A percentile compares a stretch with the other conserved stretches of the same genome.
These are phyloP conservation scores for Sphagnum contortum DNA, from an alignment of 225 moss, liverwort and hornwort genomes.

Conservation along the genomic window DNA sequence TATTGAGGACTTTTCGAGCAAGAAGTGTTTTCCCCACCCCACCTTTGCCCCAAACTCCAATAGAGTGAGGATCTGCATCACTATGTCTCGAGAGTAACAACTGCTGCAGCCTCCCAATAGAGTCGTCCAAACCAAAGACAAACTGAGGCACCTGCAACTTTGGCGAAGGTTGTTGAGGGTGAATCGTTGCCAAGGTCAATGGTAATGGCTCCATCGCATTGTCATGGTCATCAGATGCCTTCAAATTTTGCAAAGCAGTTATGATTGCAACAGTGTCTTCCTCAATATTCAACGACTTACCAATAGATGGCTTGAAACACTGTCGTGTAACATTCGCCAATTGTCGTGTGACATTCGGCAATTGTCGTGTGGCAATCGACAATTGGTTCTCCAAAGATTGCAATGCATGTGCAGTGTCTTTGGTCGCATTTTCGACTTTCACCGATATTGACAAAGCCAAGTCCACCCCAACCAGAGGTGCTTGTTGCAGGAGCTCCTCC, in stretches of 20 bases:
- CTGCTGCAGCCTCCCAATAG: neutral
- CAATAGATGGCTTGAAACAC: too few species aligned
- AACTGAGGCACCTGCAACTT: neutral
- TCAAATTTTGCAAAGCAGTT: too few species aligned
- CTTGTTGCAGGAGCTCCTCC: too few species aligned
- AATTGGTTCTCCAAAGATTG: neutral
- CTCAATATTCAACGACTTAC: too few species aligned
- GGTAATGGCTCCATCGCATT: neutral
- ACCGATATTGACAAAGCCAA: neutral
- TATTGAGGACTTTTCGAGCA: constrained; percentile 2
- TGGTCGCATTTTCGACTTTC: neutral
- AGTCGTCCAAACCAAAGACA: constrained; percentile 11
- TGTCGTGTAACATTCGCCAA: too few species aligned
- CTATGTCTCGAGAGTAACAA: neutral
- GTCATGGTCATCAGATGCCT: too few species aligned
- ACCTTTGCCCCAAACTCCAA: constrained; percentile 11
- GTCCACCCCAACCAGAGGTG: neutral
- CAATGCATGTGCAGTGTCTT: neutral
- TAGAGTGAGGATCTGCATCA: neutral
- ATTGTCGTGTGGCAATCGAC: neutral
- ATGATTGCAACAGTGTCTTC: too few species aligned
- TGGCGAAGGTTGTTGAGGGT: neutral
- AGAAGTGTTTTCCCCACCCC: constrained; percentile 13
- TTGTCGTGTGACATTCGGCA: too few species aligned
- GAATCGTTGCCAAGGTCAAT: too few species aligned